A percentile compares a stretch with the other conserved stretches of the same genome.
These are phyloP conservation scores for Neckera pumila DNA, from an alignment of 225 moss, liverwort and hornwort species.

Conservation along the genomic window DNA sequence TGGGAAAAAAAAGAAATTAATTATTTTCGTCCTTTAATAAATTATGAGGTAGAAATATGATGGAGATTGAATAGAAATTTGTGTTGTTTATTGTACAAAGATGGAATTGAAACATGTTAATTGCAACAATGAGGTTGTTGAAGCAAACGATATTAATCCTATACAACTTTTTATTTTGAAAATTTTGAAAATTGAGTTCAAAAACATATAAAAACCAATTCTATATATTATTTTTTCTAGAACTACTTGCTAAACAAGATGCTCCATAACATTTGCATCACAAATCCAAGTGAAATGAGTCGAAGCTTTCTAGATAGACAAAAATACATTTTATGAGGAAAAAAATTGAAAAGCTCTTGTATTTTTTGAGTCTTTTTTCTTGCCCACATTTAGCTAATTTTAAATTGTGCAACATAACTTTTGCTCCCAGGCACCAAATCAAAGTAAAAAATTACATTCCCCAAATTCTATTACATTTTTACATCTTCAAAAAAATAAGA, in stretches of 20 bases:
- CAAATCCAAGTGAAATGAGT: neutral
- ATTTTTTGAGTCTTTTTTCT: too few species aligned
- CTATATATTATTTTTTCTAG: neutral
- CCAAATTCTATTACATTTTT: neutral
- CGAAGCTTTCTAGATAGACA: neutral
- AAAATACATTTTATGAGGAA: neutral
- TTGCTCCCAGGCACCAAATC: rapidly evolving
- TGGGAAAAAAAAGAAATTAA: rapidly evolving
- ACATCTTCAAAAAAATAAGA: too few species aligned
- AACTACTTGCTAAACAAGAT: rapidly evolving
- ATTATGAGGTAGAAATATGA: neutral
- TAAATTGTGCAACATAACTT: neutral
- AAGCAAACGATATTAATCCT: neutral
- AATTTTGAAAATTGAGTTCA: neutral
- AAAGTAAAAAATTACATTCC: neutral
- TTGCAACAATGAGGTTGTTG: too few species aligned
- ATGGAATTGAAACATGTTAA: neutral
- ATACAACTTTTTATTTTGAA: too few species aligned
- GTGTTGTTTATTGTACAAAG: neutral
- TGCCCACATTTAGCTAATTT: rapidly evolving
- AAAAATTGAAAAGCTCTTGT: too few species aligned
- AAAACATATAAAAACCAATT: neutral
- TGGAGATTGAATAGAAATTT: neutral
- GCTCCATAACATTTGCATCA: neutral
- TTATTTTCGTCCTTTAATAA: too few species aligned